Evolutionary conservation across 805 yeast genomes (phyloP), one percentile per base, ranked within the genome.

Genomic region (Starmerella bombicola): DNA sequence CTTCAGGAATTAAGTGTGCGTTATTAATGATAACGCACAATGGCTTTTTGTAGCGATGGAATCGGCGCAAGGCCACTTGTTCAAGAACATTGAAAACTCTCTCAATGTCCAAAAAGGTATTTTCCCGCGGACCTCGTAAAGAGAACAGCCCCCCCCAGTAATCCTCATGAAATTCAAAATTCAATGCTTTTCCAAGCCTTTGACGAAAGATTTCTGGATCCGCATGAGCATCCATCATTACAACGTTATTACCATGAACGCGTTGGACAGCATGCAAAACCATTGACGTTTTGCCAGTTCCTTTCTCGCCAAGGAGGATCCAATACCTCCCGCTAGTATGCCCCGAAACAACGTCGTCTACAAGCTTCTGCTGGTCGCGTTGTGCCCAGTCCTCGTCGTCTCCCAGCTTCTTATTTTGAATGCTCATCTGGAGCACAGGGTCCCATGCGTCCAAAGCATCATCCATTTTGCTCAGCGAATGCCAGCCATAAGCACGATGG

Each of bases 131-230:
- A 0, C 93, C 93, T 22, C 82, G 62, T 36, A 82, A 79, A 13
- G 84, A 76, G 50, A 82, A 82, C 41, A 82, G 63, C 0, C 86
- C 74, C 0, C 93, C 93, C 41, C 82, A 74, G 57, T 82, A 82
- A 58, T 82, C 93, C 54, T 82, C 93, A 48, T 71, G 77, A 55
- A 68, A 82, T 30, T 75, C 75, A 55, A 76, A 82, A 45, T 78
- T 74, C 36, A 82, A 62, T 0, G 93, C 86, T 45, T 72, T 70
- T 2, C 93, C 93, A 9, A 82, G 63, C 30, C 93, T 61, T 18
- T 81, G 71, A 43, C 93, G 65, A 55, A 82, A 78, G 36, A 82
- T 74, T 55, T 82, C 93, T 0, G 88, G 83, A 55, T 82, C 93
- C 0, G 86, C 78, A 52, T 81, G 91, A 1, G 91, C 91, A 54